Evolutionary conservation across 2,329 filamentous ascomycete genomes (phyloP), one percentile per base, ranked within the genome.

Genomic region (Fusarium acutatum): DNA sequence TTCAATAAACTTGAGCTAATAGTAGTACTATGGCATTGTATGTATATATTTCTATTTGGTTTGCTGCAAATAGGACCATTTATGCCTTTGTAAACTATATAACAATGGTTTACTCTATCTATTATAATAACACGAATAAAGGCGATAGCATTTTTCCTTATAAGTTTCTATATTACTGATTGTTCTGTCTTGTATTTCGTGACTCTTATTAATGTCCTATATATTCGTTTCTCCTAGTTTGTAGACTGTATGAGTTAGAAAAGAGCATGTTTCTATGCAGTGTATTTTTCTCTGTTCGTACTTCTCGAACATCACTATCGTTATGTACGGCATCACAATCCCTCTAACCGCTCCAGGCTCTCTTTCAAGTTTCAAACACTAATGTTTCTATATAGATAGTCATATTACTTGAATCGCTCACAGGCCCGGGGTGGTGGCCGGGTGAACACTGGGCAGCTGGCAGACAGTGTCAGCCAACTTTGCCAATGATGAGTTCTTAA

Each of bases 381-480:
- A 10, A 40, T 28, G 3, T 30, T n/a, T 41, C 35, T 38, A 53
- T 22, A 53, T 46, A 46, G 24, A 14, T 46, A 15, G 43, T 6
- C 20, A 22, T 53, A 9, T 40, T n/a, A 18, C 24, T 30, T 30
- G 8, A 14, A 41, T n/a, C 15, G 15, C 34, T 40, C 24, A 28
- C 20, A 28, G 24, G 7, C 49, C 58, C 12, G n/a, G 9, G 18
- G 15, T 14, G 24, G 15, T 34, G 18, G 28, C 13, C 7, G 14
- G 20, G 47, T 32, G 34, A 35, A 26, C 34, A 44, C 26, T 44
- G 58, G 44, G 52, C 62, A 73, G 44, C 61, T 75, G 73, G 43
- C 69, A 60, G 35, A 37, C 59, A 75, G 49, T 63, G 53, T 44
- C 50, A 53, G n/a, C 30, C 53, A 60, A 49, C 58, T 60, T 52